These are phyloP conservation scores for Warburgia ugandensis DNA, from an alignment of 164 flowering plant genomes.

Conservation along the genomic window DNA sequence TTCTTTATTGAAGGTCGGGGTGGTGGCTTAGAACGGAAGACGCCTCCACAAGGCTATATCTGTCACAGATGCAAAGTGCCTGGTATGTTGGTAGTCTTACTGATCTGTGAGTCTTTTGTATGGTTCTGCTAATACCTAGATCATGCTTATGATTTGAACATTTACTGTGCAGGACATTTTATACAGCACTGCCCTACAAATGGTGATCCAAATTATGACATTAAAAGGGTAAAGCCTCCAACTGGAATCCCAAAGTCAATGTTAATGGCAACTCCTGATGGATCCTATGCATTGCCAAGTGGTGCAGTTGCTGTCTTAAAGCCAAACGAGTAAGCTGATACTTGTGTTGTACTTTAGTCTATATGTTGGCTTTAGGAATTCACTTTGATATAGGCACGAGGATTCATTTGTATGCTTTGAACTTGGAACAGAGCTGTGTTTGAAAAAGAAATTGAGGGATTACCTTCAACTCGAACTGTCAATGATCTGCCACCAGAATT, in stretches of 20 bases:
- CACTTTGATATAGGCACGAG: neutral
- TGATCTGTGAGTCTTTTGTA: neutral
- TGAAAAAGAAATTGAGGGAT: constrained; percentile 90
- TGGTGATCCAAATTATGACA: constrained; percentile 87
- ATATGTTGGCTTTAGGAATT: neutral
- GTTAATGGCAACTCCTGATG: constrained; percentile 86
- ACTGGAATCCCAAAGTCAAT: constrained; percentile 98
- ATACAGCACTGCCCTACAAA: constrained; percentile 99
- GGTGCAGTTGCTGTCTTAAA: constrained; percentile 77
- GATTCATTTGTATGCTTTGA: neutral
- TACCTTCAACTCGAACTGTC: constrained; percentile 68
- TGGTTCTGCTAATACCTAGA: neutral
- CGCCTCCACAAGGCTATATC: constrained; percentile 86
- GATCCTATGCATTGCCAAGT: constrained; percentile 95
- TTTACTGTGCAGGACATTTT: constrained; percentile 60
- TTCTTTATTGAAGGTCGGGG: constrained; percentile 27
- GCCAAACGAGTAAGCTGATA: constrained; percentile 81
- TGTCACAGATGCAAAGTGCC: constrained; percentile 95
- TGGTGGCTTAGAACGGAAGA: constrained; percentile 61
- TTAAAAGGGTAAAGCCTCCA: constrained; percentile 80
- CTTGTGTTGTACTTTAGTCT: neutral
- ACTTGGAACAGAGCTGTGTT: constrained; percentile 77
- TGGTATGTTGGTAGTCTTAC: constrained; percentile 35
- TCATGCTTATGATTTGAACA: neutral
- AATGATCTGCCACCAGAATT: constrained; percentile 92